Evolutionary conservation across 106 monocot genomes (phyloP).

Genomic region (Acanthochlamys bracteata): DNA sequence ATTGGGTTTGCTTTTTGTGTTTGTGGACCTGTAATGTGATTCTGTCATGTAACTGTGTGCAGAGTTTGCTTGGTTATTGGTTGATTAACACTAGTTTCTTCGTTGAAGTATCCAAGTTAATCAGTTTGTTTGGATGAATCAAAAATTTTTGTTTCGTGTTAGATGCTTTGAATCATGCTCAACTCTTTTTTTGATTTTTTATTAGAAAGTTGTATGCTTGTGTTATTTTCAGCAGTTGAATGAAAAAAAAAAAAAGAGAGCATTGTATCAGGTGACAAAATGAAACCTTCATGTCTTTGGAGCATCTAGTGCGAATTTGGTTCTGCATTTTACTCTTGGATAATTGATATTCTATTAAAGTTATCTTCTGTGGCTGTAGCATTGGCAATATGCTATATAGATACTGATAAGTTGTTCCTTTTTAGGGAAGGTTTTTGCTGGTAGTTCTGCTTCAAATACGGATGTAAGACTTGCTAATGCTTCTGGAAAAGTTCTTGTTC

Average conservation of each 20-base stretch:
- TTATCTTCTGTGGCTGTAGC: no score
- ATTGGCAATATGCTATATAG: not conserved
- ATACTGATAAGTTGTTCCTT: slow-evolving; percentile 11
- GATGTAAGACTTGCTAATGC: slow-evolving; percentile 35
- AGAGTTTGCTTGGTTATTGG: not conserved
- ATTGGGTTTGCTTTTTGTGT: not conserved
- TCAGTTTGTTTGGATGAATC: no score
- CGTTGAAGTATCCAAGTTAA: not conserved
- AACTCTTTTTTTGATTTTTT: no score
- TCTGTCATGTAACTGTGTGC: no score
- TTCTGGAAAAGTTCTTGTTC: slow-evolving; percentile 39
- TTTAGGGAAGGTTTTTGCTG: slow-evolving; percentile 29
- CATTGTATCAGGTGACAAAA: no score
- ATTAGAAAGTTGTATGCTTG: no score
- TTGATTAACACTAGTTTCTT: not conserved
- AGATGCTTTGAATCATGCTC: not conserved
- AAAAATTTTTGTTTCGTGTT: not conserved
- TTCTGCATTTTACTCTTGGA: no score
- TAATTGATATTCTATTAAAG: no score
- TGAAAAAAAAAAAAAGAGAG: no score
- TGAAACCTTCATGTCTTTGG: no score
- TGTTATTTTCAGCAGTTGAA: no score
- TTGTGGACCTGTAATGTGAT: not conserved
- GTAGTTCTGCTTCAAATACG: slow-evolving; percentile 24
- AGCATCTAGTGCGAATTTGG: no score